Conservation (phyloP, 805 yeast genomes). For the Candida rishiriensis region DNA sequence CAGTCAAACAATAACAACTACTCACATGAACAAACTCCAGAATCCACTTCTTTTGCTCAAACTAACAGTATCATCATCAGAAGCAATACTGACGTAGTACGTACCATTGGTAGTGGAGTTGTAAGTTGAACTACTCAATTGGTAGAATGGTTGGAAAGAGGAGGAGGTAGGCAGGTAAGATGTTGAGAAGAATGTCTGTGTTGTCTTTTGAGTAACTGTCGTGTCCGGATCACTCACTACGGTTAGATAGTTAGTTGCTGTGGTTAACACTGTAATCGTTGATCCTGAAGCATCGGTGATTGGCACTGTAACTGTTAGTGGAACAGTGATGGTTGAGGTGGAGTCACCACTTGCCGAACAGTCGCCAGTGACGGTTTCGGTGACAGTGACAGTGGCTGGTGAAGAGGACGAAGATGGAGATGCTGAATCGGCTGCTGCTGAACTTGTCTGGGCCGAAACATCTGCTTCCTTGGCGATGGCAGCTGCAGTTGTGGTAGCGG, state of each 20-base stretch:
- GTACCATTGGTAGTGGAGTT: constrained; percentile 6
- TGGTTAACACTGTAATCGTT: not conserved
- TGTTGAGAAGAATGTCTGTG: constrained; percentile 1
- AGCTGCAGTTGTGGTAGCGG: constrained; percentile 5
- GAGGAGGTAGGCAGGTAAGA: constrained; percentile 7
- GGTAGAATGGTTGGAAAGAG: constrained; percentile 10
- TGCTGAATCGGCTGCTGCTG: constrained; percentile 21
- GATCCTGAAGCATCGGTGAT: constrained; percentile 8
- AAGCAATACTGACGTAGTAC: constrained; percentile 8
- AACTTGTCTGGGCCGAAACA: constrained; percentile 4
- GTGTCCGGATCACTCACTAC: constrained; percentile 4
- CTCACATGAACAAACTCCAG: constrained; percentile 16
- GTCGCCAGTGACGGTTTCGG: constrained; percentile 27
- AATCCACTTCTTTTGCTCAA: constrained; percentile 16
- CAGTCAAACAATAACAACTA: not conserved
- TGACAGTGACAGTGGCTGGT: constrained; percentile 26
- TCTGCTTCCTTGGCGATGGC: constrained; percentile 4
- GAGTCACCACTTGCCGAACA: constrained; percentile 20
- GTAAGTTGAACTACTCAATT: constrained; percentile 3
- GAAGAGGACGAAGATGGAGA: constrained; percentile 30
- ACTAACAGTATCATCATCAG: constrained; percentile 9
- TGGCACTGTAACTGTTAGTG: constrained; percentile 7
- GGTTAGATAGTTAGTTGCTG: not conserved
- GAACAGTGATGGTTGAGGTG: constrained; percentile 13
- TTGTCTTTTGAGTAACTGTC: constrained; percentile 3